Evolutionary conservation across 2,329 filamentous ascomycete genomes (phyloP), one percentile per base, ranked within the genome.

Genomic region (Penicillium sp.): DNA sequence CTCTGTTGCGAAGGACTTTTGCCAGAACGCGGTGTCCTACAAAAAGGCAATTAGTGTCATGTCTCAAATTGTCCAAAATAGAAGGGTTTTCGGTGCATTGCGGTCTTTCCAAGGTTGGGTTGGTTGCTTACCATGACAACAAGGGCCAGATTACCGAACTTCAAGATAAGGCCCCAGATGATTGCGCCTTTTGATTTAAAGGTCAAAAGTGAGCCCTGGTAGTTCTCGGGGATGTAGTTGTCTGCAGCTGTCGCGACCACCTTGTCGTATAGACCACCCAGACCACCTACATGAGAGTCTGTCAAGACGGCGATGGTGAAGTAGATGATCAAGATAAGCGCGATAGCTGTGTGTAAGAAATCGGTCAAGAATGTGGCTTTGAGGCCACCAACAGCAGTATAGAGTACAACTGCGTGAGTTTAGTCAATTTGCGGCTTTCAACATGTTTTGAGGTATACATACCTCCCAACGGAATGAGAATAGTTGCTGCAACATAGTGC

Each of bases 321-420:
- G 57, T 77, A 81, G 16, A 80, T 76, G 18, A 81, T 71, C 4
- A 82, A 67, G 27, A 82, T 75, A 4, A 81, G 58, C 1, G 77
- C 77, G 45, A 81, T 72, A 0, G 75, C 69, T 0, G 80, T 82
- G 52, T 82, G 79, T 2, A 80, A 55, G 42, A 75, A 81, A 54
- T 81, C 79, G 0, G 79, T 80, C 6, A 81, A 57, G 52, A 81
- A 81, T 0, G 79, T 81, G 0, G 79, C 78, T 52, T 80, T 80
- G 4, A 81, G 61, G 3, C 79, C 79, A 6, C 79, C 79, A 3
- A 80, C 75, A 0, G 75, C 76, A 0, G 79, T 81, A 55, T 81
- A 80, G 2, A 78, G 61, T 0, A 79, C 77, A 6, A 79, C 76
- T 77, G 40, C 10, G 18, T 42, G 9, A 7, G 8, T 27, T 27